phyloP scores from a whole-genome alignment of 1,284 basidiomycete species.

The Mycosarcoma maydis region DNA sequence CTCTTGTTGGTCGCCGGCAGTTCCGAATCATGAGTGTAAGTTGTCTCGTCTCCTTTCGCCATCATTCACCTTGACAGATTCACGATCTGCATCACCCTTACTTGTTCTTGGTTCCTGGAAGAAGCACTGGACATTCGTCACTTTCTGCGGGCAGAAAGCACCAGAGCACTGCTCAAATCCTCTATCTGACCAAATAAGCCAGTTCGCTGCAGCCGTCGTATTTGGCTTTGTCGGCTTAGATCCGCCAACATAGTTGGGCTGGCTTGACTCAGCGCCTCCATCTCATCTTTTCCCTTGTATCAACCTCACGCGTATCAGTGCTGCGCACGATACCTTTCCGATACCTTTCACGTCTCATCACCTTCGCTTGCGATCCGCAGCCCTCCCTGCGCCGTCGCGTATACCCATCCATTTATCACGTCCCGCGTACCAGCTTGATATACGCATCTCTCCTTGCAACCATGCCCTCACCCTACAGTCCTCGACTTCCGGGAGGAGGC shows the following conservation, averaged over 20 bases:
- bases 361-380: neutral
- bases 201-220: neutral
- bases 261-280: neutral
- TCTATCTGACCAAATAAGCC: neutral
- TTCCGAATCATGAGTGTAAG: neutral
- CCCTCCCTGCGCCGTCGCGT: neutral
- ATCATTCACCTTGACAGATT: neutral
- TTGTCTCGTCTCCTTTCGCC: neutral
- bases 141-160: neutral
- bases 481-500: conserved; percentile 8
- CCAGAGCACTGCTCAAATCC: neutral
- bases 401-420: no score
- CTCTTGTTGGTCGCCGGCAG: neutral
- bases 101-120: no score
- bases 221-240: neutral
- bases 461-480: conserved; percentile 23
- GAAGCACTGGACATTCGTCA: neutral
- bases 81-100: no score
- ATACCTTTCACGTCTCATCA: neutral
- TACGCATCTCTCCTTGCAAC: neutral
- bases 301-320: neutral
- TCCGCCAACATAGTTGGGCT: neutral
- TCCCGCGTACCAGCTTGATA: no score
- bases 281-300: neutral
- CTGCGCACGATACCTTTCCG: conserved; percentile 12